Percentiles rank a stretch among this genome's conserved stretches.
Evolutionary conservation across 495 filamentous ascomycete genomes (phyloP).

Genomic region (Amniculicola lignicola): DNA sequence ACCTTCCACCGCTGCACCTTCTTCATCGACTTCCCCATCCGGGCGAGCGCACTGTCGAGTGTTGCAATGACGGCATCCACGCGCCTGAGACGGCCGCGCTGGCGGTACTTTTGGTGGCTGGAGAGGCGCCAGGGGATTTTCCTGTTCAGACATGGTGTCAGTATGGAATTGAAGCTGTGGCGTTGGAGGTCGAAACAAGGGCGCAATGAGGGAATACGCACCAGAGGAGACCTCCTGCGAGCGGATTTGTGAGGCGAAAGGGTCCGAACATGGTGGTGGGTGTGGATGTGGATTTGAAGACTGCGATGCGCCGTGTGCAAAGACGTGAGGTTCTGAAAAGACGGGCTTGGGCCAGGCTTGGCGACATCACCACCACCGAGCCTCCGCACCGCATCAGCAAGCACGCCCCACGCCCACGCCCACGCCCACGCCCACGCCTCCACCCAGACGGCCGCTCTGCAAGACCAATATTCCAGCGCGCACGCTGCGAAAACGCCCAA

Average conservation of each 20-base stretch:
- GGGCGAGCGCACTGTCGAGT: slow-evolving; percentile 69
- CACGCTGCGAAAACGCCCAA: too few species aligned
- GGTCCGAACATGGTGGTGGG: slow-evolving; percentile 65
- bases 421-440: not conserved
- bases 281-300: not conserved
- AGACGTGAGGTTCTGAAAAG: slow-evolving; percentile 19
- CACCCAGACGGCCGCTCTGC: too few species aligned
- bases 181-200: not conserved
- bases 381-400: not conserved
- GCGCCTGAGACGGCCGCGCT: slow-evolving; percentile 76
- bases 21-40: slow-evolving; percentile 51
- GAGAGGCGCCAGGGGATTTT: slow-evolving; percentile 98
- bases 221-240: slow-evolving; percentile 62
- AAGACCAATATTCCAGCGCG: too few species aligned
- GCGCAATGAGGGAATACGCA: slow-evolving; percentile 19
- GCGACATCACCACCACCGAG: not conserved
- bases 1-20: slow-evolving; percentile 81
- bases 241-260: slow-evolving; percentile 72
- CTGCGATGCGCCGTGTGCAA: not conserved
- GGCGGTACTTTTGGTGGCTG: slow-evolving; percentile 80
- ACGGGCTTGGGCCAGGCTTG: slow-evolving; percentile 4
- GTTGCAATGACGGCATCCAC: slow-evolving; percentile 81
- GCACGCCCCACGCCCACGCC: not conserved
- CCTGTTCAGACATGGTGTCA: slow-evolving; percentile 49
- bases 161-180: not conserved